Base-by-base conservation (phyloP, 306 rosid species). In the Cotoneaster glaucophyllus region DNA sequence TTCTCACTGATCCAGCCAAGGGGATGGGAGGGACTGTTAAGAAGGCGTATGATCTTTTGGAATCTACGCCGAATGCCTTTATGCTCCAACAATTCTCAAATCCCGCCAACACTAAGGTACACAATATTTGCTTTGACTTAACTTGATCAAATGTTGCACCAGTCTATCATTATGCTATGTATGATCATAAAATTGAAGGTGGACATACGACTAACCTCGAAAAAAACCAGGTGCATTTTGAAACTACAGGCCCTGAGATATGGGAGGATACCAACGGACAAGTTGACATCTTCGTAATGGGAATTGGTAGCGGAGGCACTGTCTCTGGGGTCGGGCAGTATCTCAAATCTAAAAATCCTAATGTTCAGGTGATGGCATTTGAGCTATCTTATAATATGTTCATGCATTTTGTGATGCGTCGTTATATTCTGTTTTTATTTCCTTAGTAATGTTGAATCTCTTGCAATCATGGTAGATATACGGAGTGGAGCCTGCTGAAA, bases 181-280 rank as follows among this genome's bases (percentile, higher is more conserved):
- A 3, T 61, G 63, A 24, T 31, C 75, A 22, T 63, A 26, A 70
- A 17, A 78, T 48, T 19, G 44, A 56, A 74, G 39, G 53, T 22
- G 68, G 74, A 59, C 76, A 5, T 69, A 56, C 66, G 37, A 80
- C 37, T 80, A 56, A 67, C 69, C 75, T 45, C 41, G 28, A 73
- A 78, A 57, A 61, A 45, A 45, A 74, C 64, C 84, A 95, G 98
- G 93, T 87, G 71, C 97, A 95, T 90, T 95, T 90, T 78, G 97
- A 95, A 82, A 92, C 98, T 52, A 95, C 98, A 12, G 98, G 98
- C 53, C 98, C 98, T 71, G 98, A 95, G 84, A 95, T 95, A 79
- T 95, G 98, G 97, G 98, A 95, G 79, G 98, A 95, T 76, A 92
- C 97, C 52, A 81, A 85, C 70, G 97, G 98, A 62, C 82, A 89